phyloP scores from a whole-genome alignment of 306 rosid genomes.

The Cyamopsis tetragonoloba region DNA sequence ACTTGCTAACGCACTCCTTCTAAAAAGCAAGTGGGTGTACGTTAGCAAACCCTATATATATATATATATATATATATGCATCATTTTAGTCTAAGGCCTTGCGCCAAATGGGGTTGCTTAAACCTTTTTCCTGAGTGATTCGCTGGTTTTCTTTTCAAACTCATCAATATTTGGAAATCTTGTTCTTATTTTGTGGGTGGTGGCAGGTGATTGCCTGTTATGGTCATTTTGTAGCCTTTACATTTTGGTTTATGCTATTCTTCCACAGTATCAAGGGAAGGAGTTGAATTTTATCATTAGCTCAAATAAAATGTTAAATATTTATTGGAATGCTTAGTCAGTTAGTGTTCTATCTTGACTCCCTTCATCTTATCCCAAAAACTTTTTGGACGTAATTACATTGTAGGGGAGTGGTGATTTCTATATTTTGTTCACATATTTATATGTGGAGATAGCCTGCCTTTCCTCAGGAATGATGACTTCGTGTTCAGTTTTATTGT shows the following conservation, averaged over 20 bases:
- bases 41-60: no score
- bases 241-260: neutral
- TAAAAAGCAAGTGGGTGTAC: no score
- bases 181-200: neutral
- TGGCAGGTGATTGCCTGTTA: conserved; percentile 1
- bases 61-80: no score
- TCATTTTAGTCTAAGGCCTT: conserved; percentile 23
- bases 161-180: neutral
- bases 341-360: neutral
- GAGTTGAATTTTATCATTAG: neutral
- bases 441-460: neutral
- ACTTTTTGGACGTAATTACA: neutral
- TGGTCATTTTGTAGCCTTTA: neutral
- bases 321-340: neutral
- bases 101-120: neutral
- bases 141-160: neutral
- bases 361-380: neutral
- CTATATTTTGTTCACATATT: neutral
- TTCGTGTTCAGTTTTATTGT: neutral
- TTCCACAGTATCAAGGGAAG: neutral
- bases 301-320: neutral
- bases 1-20: no score
- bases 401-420: neutral
- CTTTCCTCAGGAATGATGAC: neutral
- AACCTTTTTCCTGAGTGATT: conserved; percentile 10